These are phyloP conservation scores for Lachancea fermentati DNA, from an alignment of 805 yeast species.

Conservation along the genomic window DNA sequence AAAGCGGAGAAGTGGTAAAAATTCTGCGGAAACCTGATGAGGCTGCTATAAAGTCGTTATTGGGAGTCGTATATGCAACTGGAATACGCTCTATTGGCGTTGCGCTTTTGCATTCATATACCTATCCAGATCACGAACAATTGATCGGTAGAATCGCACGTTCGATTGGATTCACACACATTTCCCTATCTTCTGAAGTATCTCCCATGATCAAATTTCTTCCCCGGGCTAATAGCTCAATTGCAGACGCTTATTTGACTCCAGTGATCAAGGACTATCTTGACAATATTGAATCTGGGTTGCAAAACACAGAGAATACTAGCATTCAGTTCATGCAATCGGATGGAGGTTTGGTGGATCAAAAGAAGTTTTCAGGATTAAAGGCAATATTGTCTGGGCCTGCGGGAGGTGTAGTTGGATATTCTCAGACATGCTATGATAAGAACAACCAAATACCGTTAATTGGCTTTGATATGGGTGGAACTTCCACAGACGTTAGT, in stretches of 20 bases:
- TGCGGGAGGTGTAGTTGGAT: conserved; percentile 97
- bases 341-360: conserved; percentile 90
- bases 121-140: conserved; percentile 64
- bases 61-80: conserved; percentile 42
- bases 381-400: conserved; percentile 91
- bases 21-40: conserved; percentile 48
- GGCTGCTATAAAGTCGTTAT: conserved; percentile 36
- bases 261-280: conserved; percentile 70
- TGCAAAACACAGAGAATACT: conserved; percentile 44
- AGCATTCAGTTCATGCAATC: conserved; percentile 89
- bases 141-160: conserved; percentile 54
- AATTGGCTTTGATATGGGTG: conserved; percentile 88
- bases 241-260: conserved; percentile 78
- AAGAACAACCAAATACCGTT: conserved; percentile 53
- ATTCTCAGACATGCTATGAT: conserved; percentile 84
- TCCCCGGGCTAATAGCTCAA: conserved; percentile 69
- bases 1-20: conserved; percentile 63
- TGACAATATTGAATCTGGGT: conserved; percentile 54
- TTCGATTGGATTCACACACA: conserved; percentile 59
- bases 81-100: conserved; percentile 70
- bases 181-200: conserved; percentile 62
- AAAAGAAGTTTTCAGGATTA: conserved; percentile 77
- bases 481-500: conserved; percentile 83
- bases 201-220: conserved; percentile 78
- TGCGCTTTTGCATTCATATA: conserved; percentile 67